Percentiles rank a stretch among this genome's conserved stretches.
Evolutionary conservation across 345 rosid genomes (phyloP).

Genomic region (Draba incana): DNA sequence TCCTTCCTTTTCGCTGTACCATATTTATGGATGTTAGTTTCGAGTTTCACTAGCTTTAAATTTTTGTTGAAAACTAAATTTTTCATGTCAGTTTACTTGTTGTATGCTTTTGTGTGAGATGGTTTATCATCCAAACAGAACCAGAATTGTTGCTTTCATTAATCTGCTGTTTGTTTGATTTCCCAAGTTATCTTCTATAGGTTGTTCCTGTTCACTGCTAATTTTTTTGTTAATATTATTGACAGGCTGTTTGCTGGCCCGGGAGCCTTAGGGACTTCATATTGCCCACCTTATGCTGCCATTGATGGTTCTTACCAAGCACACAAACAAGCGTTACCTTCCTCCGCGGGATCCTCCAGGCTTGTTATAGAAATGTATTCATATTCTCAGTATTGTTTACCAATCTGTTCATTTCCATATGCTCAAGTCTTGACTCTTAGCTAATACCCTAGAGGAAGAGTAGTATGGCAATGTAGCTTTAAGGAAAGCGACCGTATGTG

Average conservation of each 20-base stretch:
- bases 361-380: conserved; percentile 18
- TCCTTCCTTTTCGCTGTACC: conserved; percentile 12
- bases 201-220: conserved; percentile 10
- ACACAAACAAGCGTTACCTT: conserved; percentile 55
- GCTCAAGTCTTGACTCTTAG: not conserved
- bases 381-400: conserved; percentile 12
- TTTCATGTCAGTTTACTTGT: conserved; percentile 11
- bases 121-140: not conserved
- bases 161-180: conserved; percentile 15
- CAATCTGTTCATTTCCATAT: not conserved
- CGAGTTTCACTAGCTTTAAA: not conserved
- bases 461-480: conserved; percentile 1
- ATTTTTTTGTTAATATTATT: conserved; percentile 22
- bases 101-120: conserved; percentile 17
- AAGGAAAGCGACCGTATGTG: conserved; percentile 13
- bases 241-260: conserved; percentile 84
- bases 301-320: conserved; percentile 76
- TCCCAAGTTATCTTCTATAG: conserved; percentile 5
- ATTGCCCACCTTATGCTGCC: conserved; percentile 74
- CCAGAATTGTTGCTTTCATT: conserved; percentile 6
- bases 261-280: conserved; percentile 75
- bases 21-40: conserved; percentile 7
- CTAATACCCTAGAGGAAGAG: not conserved
- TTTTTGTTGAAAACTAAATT: not conserved
- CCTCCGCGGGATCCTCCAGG: conserved; percentile 70